Base-by-base conservation (phyloP, 257 asterid genomes). In the Solanum ahanhuiri region DNA sequence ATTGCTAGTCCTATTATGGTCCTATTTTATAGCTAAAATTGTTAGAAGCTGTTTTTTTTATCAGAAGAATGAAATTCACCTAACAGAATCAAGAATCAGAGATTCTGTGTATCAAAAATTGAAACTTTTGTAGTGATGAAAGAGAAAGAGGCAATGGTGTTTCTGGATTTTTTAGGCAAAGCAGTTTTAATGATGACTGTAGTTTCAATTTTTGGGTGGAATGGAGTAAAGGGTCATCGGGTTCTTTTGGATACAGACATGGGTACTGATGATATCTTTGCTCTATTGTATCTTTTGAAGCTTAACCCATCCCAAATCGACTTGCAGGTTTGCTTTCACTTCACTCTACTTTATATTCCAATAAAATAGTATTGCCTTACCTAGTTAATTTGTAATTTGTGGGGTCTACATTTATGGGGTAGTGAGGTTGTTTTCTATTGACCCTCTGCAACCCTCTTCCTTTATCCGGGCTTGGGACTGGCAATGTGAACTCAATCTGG, bases 231-330 rank as follows among this genome's bases (percentile, higher is more conserved):
- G 31, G 57, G 82, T 22, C 31, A 73, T 35, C 20, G 33, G 11
- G 41, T 73, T 73, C 82, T 73, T 73, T 73, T 73, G 51, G 82
- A 94, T 73, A 92, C 98, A 22, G 98, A 96, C 76, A 88, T 93
- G 12, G 99, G 93, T 77, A 91, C 96, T 9, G 99, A 94, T 91
- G 99, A 96, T 91, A 84, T 94, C 23, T 94, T 96, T 87, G 98
- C 97, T 77, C 92, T 96, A 28, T 82, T 95, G 39, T 96, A 95
- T 87, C 86, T 95, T 83, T 89, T 96, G 94, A 96, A 94, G 94
- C 96, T 95, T 31, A 93, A 92, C 66, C 87, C 57, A 81, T 91
- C 22, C 54, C 33, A 73, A 37, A 73, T 73, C 15, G 5, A 73
- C 20, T 37, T 73, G 82, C 82, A 73, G 33, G 82, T 73, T 54